Percentiles rank a stretch among this genome's conserved stretches.
Conservation (phyloP, 306 rosid genomes). For the Quercus suber region DNA sequence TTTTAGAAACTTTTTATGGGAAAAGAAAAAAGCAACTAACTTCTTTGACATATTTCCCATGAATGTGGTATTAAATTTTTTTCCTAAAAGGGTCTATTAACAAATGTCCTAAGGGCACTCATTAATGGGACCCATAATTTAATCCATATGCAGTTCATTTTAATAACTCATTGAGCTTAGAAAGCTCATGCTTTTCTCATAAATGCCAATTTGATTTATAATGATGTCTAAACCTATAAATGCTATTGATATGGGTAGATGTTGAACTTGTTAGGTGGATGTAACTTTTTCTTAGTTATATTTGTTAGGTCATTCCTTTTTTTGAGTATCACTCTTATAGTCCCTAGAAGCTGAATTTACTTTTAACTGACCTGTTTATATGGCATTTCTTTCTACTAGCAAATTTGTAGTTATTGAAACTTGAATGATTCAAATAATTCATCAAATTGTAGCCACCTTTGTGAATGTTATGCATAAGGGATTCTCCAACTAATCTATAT, state of each 20-base stretch:
- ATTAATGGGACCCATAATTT: no score
- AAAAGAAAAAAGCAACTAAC: no score
- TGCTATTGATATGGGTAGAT: background rate
- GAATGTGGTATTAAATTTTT: no score
- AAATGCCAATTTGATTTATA: background rate
- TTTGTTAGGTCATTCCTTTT: background rate
- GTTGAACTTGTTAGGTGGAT: background rate
- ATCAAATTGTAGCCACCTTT: background rate
- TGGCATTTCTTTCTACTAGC: background rate
- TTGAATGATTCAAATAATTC: background rate
- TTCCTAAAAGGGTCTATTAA: no score
- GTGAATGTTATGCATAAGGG: background rate
- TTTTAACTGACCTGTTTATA: background rate
- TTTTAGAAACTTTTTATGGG: no score
- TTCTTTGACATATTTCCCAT: no score
- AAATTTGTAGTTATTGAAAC: background rate
- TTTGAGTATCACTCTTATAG: background rate
- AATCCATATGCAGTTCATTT: background rate
- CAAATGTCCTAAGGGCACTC: no score
- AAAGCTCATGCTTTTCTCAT: background rate
- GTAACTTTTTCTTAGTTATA: background rate
- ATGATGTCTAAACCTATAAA: background rate
- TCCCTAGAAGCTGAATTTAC: background rate
- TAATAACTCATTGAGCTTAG: background rate
- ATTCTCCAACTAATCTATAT: background rate